Evolutionary conservation across 306 rosid genomes (phyloP).

Genomic region (Prunus kanzakura): DNA sequence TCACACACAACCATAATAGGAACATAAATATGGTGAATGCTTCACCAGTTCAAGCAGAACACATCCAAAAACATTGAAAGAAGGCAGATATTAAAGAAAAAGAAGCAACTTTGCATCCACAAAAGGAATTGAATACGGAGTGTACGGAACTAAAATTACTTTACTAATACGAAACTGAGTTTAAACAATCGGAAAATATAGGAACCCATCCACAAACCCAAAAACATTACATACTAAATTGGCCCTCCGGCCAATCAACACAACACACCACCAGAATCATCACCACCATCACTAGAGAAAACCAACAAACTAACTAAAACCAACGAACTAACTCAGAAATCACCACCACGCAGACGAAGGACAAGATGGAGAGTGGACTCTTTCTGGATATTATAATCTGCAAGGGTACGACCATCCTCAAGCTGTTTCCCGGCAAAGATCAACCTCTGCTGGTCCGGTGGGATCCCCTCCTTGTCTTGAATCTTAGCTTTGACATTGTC

Average conservation of each 20-base stretch:
- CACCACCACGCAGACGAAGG: slow-evolving; percentile 47
- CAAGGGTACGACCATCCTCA: slow-evolving; percentile 25
- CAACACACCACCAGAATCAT: neutral
- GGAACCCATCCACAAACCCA: neutral
- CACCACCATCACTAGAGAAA: neutral
- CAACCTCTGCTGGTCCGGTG: slow-evolving; percentile 21
- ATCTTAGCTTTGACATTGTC: slow-evolving; percentile 24
- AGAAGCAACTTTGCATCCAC: neutral
- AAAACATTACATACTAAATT: neutral
- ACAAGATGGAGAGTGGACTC: slow-evolving; percentile 37
- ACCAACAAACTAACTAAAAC: too few species aligned
- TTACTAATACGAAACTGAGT: neutral
- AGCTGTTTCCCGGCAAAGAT: slow-evolving; percentile 23
- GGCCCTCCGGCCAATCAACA: neutral
- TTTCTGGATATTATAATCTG: slow-evolving; percentile 25
- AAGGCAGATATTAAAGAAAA: neutral
- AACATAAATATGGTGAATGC: neutral
- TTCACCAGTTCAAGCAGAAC: too few species aligned
- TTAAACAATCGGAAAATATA: neutral
- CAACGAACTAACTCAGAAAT: neutral
- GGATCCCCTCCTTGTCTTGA: slow-evolving; percentile 25
- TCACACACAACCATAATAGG: neutral
- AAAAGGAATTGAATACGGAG: neutral
- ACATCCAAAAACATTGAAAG: too few species aligned
- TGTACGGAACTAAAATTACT: neutral